Percentiles rank a stretch among this genome's conserved stretches.
Conservation (phyloP, 1,284 basidiomycete genomes). For the Ustanciosporium gigantosporum region DNA sequence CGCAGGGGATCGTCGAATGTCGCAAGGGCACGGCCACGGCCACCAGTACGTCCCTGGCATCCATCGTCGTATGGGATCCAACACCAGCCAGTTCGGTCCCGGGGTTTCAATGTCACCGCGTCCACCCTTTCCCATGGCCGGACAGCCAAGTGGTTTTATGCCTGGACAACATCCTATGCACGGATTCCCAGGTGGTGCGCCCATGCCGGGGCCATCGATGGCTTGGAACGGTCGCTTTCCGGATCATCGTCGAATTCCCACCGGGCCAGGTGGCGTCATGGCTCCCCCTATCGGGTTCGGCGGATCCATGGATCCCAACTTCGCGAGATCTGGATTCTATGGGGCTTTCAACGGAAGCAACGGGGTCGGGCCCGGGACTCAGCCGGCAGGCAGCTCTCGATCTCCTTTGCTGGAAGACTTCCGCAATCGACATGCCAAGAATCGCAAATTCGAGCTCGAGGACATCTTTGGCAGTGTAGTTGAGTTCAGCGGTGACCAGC, state of each 20-base stretch:
- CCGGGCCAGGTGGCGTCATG: conserved; percentile 35
- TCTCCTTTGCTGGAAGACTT: conserved; percentile 51
- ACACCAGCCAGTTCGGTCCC: conserved; percentile 14
- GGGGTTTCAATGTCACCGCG: conserved; percentile 16
- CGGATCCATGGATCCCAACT: conserved; percentile 12
- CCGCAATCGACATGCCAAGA: conserved; percentile 36
- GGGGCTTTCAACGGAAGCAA: conserved; percentile 1
- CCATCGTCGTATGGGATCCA: conserved; percentile 21
- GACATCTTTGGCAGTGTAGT: conserved; percentile 84
- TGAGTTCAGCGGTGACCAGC: conserved; percentile 93
- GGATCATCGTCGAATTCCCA: conserved; percentile 34
- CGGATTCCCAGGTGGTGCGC: conserved; percentile 17
- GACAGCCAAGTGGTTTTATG: conserved; percentile 17
- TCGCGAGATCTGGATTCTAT: conserved; percentile 13
- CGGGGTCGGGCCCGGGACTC: not conserved
- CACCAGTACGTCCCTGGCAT: conserved; percentile 14
- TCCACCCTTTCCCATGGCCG: conserved; percentile 20
- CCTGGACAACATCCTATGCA: conserved; percentile 17
- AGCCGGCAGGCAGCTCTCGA: conserved; percentile 5
- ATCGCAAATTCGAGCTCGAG: conserved; percentile 63
- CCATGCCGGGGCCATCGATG: conserved; percentile 15
- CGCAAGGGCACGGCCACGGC: conserved; percentile 15
- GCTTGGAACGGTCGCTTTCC: conserved; percentile 29
- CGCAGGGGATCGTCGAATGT: conserved; percentile 8
- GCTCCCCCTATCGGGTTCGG: conserved; percentile 14